Evolutionary conservation across 306 rosid genomes (phyloP).

Genomic region (Elaeagnus macrophylla): DNA sequence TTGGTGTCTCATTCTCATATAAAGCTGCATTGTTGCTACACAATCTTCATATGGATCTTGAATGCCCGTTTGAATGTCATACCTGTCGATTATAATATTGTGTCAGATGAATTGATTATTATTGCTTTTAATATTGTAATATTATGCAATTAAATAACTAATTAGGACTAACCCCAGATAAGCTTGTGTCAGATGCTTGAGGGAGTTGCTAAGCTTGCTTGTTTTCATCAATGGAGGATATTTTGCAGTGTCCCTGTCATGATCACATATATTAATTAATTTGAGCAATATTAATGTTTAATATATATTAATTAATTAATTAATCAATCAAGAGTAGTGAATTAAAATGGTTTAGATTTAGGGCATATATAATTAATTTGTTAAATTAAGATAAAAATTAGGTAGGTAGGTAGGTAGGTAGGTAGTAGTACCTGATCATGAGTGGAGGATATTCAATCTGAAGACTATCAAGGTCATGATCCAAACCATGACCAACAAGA

Average conservation of each 20-base stretch:
- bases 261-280: background rate
- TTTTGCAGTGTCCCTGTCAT: constrained; percentile 76
- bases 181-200: constrained; percentile 72
- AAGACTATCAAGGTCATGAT: constrained; percentile 70
- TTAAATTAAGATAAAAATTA: too few species aligned
- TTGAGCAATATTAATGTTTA: too few species aligned
- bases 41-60: constrained; percentile 89
- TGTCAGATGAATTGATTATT: too few species aligned
- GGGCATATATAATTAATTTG: too few species aligned
- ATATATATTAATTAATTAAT: too few species aligned
- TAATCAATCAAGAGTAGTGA: too few species aligned
- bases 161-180: constrained; percentile 68
- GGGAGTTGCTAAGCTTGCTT: constrained; percentile 90
- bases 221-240: constrained; percentile 97
- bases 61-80: constrained; percentile 75
- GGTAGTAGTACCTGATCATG: constrained; percentile 48
- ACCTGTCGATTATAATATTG: constrained; percentile 33
- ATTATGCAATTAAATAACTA: background rate
- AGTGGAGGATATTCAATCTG: constrained; percentile 56
- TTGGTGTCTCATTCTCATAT: constrained; percentile 71
- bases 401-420: too few species aligned
- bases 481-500: constrained; percentile 83
- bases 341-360: too few species aligned
- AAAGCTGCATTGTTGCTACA: constrained; percentile 73
- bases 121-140: background rate